A percentile compares a stretch with the other conserved stretches of the same genome.
Conservation (phyloP, 495 filamentous ascomycete species). For the Penicillium paxilli region DNA sequence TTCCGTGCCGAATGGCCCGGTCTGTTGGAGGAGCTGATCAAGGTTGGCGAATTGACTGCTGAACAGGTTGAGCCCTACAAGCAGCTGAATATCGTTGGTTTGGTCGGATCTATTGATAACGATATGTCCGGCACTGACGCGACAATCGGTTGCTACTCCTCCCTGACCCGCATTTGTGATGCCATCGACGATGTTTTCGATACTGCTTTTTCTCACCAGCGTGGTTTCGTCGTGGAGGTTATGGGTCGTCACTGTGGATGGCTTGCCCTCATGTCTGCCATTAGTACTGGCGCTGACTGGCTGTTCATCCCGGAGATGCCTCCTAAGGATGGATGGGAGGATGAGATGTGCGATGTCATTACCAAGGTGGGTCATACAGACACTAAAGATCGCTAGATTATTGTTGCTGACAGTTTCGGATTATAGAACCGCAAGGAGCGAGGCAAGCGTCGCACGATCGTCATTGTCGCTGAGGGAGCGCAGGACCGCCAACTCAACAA, state of each 20-base stretch:
- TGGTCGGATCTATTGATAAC: slow-evolving; percentile 98
- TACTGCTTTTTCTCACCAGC: slow-evolving; percentile 93
- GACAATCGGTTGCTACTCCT: slow-evolving; percentile 96
- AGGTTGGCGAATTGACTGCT: slow-evolving; percentile 62
- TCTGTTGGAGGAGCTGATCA: slow-evolving; percentile 78
- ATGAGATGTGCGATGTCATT: slow-evolving; percentile 84
- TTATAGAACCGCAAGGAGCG: slow-evolving; percentile 73
- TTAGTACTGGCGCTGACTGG: slow-evolving; percentile 94
- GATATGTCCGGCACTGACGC: slow-evolving; percentile 96
- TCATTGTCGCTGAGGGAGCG: slow-evolving; percentile 96
- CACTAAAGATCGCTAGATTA: too few species aligned
- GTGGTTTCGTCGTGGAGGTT: slow-evolving; percentile 97
- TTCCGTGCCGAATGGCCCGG: slow-evolving; percentile 91
- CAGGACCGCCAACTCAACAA: slow-evolving; percentile 83
- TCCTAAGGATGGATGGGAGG: slow-evolving; percentile 80
- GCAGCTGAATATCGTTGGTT: slow-evolving; percentile 90
- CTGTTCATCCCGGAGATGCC: slow-evolving; percentile 97
- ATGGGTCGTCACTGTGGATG: slow-evolving; percentile 99
- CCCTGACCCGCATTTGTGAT: slow-evolving; percentile 87
- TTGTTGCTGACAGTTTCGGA: too few species aligned
- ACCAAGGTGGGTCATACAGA: slow-evolving; percentile 66
- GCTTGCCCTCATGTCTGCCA: slow-evolving; percentile 95
- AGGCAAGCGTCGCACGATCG: slow-evolving; percentile 96
- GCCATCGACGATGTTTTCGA: slow-evolving; percentile 96
- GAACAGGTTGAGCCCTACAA: slow-evolving; percentile 71